These are phyloP conservation scores for Hypholoma fasciculare DNA, from an alignment of 768 basidiomycete genomes.

Conservation along the genomic window DNA sequence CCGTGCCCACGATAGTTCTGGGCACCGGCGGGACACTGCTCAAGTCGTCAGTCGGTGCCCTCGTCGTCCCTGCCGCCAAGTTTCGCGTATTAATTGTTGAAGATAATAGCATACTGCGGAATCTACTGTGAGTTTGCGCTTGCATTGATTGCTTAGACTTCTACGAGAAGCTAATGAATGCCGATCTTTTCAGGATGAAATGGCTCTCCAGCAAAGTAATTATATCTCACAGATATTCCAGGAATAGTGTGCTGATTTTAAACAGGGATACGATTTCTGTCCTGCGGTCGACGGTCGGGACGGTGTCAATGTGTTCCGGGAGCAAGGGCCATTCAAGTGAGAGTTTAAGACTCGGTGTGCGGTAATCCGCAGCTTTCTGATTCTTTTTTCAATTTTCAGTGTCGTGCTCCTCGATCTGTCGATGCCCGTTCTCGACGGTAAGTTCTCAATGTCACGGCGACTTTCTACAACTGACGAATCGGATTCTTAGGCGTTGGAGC, in stretches of 20 bases:
- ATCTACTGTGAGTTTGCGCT: conserved; percentile 66
- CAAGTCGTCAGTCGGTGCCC: conserved; percentile 60
- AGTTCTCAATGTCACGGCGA: conserved; percentile 10
- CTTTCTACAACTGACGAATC: background rate
- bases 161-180: background rate
- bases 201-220: conserved; percentile 67
- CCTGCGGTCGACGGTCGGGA: conserved; percentile 85
- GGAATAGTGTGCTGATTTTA: background rate
- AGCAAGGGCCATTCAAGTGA: conserved; percentile 85
- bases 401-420: conserved; percentile 87
- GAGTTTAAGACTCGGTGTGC: conserved; percentile 25
- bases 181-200: conserved; percentile 39
- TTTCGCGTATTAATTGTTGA: conserved; percentile 83
- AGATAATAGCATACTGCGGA: conserved; percentile 85
- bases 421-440: conserved; percentile 93
- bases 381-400: conserved; percentile 35
- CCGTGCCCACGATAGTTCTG: conserved; percentile 48
- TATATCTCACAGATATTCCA: conserved; percentile 14
- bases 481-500: conserved; percentile 70
- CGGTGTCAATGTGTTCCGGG: conserved; percentile 74
- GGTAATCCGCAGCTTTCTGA: background rate
- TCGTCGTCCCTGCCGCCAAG: conserved; percentile 39
- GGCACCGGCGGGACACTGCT: conserved; percentile 68
- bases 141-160: background rate
- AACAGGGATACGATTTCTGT: conserved; percentile 67